These are phyloP conservation scores for Chlorella ohadii DNA, from an alignment of 139 green algal species.

Conservation along the genomic window DNA sequence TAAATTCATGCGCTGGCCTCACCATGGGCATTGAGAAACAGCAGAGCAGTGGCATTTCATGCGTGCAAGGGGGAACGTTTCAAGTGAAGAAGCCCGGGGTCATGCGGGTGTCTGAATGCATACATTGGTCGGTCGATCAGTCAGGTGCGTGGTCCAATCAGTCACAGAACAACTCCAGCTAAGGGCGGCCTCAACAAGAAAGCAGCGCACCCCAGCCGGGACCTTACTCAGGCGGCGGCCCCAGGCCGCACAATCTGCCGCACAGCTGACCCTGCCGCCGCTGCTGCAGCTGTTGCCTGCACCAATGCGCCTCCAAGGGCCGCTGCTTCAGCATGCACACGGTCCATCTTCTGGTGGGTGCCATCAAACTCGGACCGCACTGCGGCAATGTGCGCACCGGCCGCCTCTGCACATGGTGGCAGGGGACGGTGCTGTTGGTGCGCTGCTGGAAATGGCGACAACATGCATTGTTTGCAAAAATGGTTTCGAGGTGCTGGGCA, in stretches of 20 bases:
- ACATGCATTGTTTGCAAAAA: too few relatives aligned
- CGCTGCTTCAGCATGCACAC: conserved; percentile 3
- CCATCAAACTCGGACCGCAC: conserved; percentile 10
- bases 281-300: conserved; percentile 15
- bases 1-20: too few relatives aligned
- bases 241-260: neutral
- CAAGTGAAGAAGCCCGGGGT: too few relatives aligned
- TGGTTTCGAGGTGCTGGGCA: neutral
- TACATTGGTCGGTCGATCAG: too few relatives aligned
- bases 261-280: neutral
- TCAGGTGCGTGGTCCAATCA: too few relatives aligned
- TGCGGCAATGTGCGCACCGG: neutral
- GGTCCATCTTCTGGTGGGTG: conserved; percentile 13
- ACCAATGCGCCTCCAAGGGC: conserved; percentile 23
- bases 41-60: too few relatives aligned
- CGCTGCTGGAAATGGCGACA: neutral
- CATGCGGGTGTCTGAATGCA: too few relatives aligned
- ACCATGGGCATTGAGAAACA: too few relatives aligned
- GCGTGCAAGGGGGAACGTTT: too few relatives aligned
- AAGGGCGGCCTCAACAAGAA: too few relatives aligned
- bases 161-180: too few relatives aligned
- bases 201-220: too few relatives aligned
- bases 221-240: neutral
- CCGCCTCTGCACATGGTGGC: conserved; percentile 2
- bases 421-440: neutral